phyloP scores from a whole-genome alignment of 148 eudicot genomes.

The Camellia lanceoleosa region DNA sequence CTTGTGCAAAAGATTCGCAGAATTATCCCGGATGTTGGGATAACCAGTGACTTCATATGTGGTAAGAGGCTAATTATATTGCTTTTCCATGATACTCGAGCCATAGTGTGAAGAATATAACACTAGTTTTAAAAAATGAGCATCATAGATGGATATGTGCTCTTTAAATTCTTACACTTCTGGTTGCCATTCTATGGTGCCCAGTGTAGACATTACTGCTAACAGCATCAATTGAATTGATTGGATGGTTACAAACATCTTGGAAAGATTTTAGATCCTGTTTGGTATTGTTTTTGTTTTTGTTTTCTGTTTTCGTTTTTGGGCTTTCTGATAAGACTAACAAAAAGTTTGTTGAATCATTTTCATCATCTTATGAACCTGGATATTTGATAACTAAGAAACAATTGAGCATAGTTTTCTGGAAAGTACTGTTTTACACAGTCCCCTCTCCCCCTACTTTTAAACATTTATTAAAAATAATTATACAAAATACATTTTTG shows the following conservation, averaged over 20 bases:
- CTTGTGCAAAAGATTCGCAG: constrained; percentile 77
- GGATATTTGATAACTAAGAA: neutral
- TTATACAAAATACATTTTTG: too few relatives aligned
- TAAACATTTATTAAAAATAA: too few relatives aligned
- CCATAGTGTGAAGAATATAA: neutral
- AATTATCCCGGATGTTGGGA: constrained; percentile 88
- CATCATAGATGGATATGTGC: neutral
- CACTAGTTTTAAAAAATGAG: neutral
- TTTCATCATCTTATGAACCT: neutral
- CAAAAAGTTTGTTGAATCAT: neutral
- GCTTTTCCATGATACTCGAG: constrained; percentile 16
- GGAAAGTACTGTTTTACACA: too few relatives aligned
- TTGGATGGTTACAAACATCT: too few relatives aligned
- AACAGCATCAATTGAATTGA: too few relatives aligned
- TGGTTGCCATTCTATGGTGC: too few relatives aligned
- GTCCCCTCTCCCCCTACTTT: too few relatives aligned
- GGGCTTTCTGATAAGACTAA: neutral
- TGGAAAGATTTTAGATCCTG: too few relatives aligned
- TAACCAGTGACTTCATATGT: constrained; percentile 95
- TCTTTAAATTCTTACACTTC: neutral
- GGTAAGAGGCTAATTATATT: constrained; percentile 55
- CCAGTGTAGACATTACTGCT: too few relatives aligned
- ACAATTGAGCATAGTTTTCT: too few relatives aligned
- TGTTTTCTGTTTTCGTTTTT: neutral
- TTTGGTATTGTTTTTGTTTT: neutral